Conservation (phyloP, 73 alveolate genomes). For the Breviolum minutum region DNA sequence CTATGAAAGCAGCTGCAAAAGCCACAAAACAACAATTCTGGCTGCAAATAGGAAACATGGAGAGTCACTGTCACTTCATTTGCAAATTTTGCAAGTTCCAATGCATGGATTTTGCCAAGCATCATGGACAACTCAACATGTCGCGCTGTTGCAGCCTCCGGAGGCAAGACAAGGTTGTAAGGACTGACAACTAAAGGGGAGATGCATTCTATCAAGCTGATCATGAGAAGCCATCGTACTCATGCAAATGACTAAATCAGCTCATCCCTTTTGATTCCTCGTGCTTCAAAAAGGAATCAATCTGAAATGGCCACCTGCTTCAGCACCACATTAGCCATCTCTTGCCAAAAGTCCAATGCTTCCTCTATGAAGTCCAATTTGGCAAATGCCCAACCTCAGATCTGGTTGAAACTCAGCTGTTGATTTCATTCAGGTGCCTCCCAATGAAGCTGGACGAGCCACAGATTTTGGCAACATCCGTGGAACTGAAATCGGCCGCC, state of each 20-base stretch:
- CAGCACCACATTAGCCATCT: constrained; percentile 54
- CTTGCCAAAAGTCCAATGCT: constrained; percentile 47
- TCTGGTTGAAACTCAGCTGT: neutral
- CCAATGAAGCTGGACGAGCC: neutral
- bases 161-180: neutral
- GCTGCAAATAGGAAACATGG: no score
- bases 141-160: constrained; percentile 45
- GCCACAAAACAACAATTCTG: no score
- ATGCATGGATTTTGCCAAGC: neutral
- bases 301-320: neutral
- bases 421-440: neutral
- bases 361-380: constrained; percentile 44
- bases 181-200: no score
- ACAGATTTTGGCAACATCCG: constrained; percentile 76
- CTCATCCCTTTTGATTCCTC: no score
- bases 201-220: no score
- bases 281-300: no score
- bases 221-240: no score
- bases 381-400: constrained; percentile 68
- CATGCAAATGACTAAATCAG: no score
- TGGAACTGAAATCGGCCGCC: constrained; percentile 46
- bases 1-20: no score
- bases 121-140: constrained; percentile 70
- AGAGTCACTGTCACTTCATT: no score
- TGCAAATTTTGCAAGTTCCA: neutral